phyloP scores from a whole-genome alignment of 164 flowering plant genomes.

The Hamamelis virginiana region DNA sequence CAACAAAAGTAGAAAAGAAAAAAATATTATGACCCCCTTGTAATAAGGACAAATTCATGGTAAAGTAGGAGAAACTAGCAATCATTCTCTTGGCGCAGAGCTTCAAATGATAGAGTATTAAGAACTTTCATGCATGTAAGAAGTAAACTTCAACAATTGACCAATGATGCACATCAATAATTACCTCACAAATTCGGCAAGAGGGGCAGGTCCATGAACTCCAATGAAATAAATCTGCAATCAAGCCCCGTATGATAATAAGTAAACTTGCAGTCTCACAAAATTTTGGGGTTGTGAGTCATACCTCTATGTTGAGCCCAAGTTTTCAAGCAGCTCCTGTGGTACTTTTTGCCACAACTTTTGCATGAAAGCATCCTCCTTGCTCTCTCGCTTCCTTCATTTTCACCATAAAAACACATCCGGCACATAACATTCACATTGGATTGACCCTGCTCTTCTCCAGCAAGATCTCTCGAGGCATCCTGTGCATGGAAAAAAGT shows the following conservation, averaged over 20 bases:
- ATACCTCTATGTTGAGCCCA: slow-evolving; percentile 93
- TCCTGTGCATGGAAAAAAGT: slow-evolving; percentile 28
- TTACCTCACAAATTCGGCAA: slow-evolving; percentile 94
- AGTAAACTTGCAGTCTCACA: not conserved
- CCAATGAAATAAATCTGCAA: slow-evolving; percentile 94
- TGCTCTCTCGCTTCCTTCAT: slow-evolving; percentile 85
- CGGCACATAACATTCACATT: slow-evolving; percentile 75
- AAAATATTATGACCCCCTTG: too few species aligned
- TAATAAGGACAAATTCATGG: not conserved
- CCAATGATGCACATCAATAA: not conserved
- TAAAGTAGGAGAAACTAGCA: not conserved
- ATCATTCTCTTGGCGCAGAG: not conserved
- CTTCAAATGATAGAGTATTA: not conserved
- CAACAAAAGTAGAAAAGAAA: too few species aligned
- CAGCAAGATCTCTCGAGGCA: slow-evolving; percentile 32
- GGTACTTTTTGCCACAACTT: slow-evolving; percentile 88
- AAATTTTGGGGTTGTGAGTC: not conserved
- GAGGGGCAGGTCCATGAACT: slow-evolving; percentile 96
- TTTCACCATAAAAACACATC: slow-evolving; percentile 82
- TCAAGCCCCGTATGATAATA: slow-evolving; percentile 6
- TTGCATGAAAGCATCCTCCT: slow-evolving; percentile 86
- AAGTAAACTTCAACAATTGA: not conserved
- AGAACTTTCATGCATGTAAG: not conserved
- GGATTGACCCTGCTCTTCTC: slow-evolving; percentile 54
- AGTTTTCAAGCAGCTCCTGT: slow-evolving; percentile 75